These are phyloP conservation scores for Cladosporium sp. DNA, from an alignment of 2,329 filamentous ascomycete genomes.

Conservation along the genomic window DNA sequence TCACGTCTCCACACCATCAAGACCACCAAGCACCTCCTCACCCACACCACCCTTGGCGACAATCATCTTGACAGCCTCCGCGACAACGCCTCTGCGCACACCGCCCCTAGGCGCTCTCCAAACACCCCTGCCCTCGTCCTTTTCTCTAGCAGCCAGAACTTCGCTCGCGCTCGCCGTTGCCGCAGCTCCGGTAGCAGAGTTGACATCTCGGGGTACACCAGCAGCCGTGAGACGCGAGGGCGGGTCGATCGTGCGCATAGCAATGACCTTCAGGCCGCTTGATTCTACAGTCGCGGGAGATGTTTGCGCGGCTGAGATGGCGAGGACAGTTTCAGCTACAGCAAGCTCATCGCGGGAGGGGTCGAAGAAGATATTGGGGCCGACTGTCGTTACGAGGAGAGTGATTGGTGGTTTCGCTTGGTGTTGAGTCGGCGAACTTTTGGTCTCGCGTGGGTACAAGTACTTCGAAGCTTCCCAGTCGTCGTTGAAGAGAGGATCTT, in stretches of 20 bases:
- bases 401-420: conserved; percentile 72
- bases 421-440: conserved; percentile 9
- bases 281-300: conserved; percentile 63
- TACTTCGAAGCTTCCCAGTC: conserved; percentile 85
- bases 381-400: conserved; percentile 81
- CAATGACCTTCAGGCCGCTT: conserved; percentile 33
- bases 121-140: conserved; percentile 52
- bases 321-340: conserved; percentile 84
- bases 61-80: conserved; percentile 71
- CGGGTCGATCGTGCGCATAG: conserved; percentile 47
- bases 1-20: conserved; percentile 65
- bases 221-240: conserved; percentile 46
- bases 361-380: conserved; percentile 89
- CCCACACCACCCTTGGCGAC: conserved; percentile 74
- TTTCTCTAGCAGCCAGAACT: conserved; percentile 46
- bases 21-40: conserved; percentile 76
- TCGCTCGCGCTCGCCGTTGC: conserved; percentile 34
- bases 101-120: conserved; percentile 86
- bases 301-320: conserved; percentile 64
- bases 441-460: conserved; percentile 57
- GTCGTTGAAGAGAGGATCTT: conserved; percentile 96
- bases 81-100: conserved; percentile 68
- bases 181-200: conserved; percentile 41
- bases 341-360: conserved; percentile 86
- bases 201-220: conserved; percentile 45